Base-by-base conservation (phyloP, 2,329 filamentous ascomycete genomes). In the Fusarium vanettenii region DNA sequence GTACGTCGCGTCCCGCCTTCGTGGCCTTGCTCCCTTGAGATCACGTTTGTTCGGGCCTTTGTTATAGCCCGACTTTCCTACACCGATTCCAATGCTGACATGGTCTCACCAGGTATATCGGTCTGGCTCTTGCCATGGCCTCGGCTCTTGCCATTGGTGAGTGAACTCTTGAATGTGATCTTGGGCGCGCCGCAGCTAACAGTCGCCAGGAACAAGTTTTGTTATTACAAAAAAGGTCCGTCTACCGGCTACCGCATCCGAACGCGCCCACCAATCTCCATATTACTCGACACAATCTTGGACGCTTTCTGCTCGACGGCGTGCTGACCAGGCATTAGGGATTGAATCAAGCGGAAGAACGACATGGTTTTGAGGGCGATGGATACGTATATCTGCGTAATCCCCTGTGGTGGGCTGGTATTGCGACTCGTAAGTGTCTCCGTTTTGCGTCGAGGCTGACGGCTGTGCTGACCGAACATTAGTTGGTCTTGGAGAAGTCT, bases 391-490 rank as follows among this genome's bases (percentile, higher is more conserved):
- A 99, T 84, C 85, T 99, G 67, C 94, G 92, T 82, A 98, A 94
- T 82, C 95, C 96, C n/a, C 88, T 96, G 79, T 99, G 97, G 97
- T 99, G 97, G 97, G 94, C 91, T 68, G 97, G 97, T 76, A 98
- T 98, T 77, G 86, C 92, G 76, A 97, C 95, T 81, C 91, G 95
- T 97, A 89, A 84, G 92, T 80, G 37, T 22, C 50, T n/a, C n/a
- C 59, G 48, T n/a, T 13, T n/a, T 20, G 31, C 11, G 6, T 18
- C 27, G 52, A 20, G 22, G 37, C 18, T 50, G 31, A 43, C 57
- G 20, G 14, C 43, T 64, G 29, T 37, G 39, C 76, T 83, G 73
- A 80, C 64, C 59, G 64, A 37, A 55, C 60, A 50, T 64, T 79
- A 97, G 95, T 99, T 90, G 93, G 95, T 70, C 85, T 97, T 52